Base-by-base conservation (phyloP, 805 yeast species). In the Cyberlindnera bimundalis region DNA sequence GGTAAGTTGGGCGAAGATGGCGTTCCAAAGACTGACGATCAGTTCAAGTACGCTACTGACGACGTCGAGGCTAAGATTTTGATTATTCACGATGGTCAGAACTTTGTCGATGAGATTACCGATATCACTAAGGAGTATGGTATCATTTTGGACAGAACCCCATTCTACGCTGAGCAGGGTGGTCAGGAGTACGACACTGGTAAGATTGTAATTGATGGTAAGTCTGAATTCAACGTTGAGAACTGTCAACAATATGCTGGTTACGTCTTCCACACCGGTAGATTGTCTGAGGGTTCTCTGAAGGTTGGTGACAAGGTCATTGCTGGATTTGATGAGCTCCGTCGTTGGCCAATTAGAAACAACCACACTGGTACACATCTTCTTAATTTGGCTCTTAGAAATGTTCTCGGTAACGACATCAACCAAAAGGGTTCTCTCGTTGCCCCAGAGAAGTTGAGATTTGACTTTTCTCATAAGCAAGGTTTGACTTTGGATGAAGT, bases 301-400 rank as follows among this genome's bases (percentile, higher is more conserved):
- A 67, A 72, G 37, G 78, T 84, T 36, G 80, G 77, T 42, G 91
- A 84, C 54, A 67, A 67, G 29, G 81, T 89, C 31, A 84, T 86
- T 65, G 95, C 95, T 17, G 81, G 90, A 35, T 89, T 81, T 58
- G 96, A 93, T 58, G 96, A 87, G 61, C 73, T 84, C 57, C 85
- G 98, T 65, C 86, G 99, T 70, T 82, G 88, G 85, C 96, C 97
- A 48, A 81, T 93, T 55, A 85, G 95, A 71, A 89, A 90, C 70
- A 93, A 93, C 75, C 99, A 93, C 67, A 91, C 99, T 31, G 97
- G 97, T 70, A 93, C 99, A 2, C 99, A 93, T 60, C 79, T 93
- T 34, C 77, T 93, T 55, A 93, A 93, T 68, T 84, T 73, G 62
- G 98, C 95, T 31, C 73, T 93, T 53, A 79, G 91, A 61, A 83